Base-by-base conservation (phyloP, 768 basidiomycete genomes). In the Rhodocollybia butyracea region DNA sequence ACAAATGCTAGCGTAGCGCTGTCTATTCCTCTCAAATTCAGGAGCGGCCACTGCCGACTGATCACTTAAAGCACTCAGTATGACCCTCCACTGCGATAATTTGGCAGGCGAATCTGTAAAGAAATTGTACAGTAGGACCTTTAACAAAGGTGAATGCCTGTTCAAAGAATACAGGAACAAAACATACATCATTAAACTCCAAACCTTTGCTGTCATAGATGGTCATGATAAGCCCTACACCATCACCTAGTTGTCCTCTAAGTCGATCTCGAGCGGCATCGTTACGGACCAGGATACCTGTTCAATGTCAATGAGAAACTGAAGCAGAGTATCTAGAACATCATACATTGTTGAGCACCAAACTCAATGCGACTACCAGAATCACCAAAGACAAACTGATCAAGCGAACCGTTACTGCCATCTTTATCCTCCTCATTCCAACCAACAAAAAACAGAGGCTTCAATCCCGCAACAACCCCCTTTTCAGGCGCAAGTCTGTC, bases 101-200 rank as follows among this genome's bases (percentile, higher is more conserved):
- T 77, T 77, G 2, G 79, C 67, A 0, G 63, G 60, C 0, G 89
- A 90, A 59, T 87, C 85, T 24, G 80, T 76, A 60, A 91, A 91
- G 67, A 89, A 89, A 58, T 91, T 83, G 61, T 84, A 89, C 11
- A 91, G 61, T 3, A 91, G 72, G 4, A 91, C 87, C 87, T 89
- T 53, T 3, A 52, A n/a, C 8, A 27, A n/a, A 29, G 6, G 12
- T 3, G 2, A 45, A 24, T 17, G 26, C 17, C 3, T 2, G 24
- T 30, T 43, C 36, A 27, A 39, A n/a, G 29, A 5, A 26, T 22
- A 31, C 24, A 27, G n/a, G 22, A 5, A 29, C 19, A 2, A 22
- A n/a, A n/a, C 67, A 40, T 47, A 84, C 85, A 60, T 86, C 84
- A 58, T 84, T 77, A 64, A 86, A 86, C 60, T 86, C 85, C 4